A percentile compares a stretch with the other conserved stretches of the same genome.
phyloP scores from a whole-genome alignment of 495 filamentous ascomycete genomes.

The Hapsidospora chrysogenum region DNA sequence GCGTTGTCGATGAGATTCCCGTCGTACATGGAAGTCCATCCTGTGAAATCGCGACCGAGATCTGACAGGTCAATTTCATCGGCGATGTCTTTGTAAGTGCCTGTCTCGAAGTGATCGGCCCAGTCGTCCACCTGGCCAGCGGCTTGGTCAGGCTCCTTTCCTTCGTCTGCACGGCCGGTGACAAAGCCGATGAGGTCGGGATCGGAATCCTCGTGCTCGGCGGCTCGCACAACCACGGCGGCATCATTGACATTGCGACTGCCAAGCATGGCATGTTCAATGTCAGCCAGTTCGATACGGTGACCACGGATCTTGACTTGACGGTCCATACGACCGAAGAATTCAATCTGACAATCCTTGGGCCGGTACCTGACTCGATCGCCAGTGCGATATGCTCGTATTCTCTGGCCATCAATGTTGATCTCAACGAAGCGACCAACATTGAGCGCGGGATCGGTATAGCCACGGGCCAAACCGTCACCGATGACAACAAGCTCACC shows the following conservation, averaged over 20 bases:
- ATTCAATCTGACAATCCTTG: conserved; percentile 21
- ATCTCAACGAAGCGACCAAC: conserved; percentile 4
- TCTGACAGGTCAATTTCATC: not conserved
- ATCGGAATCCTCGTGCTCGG: conserved; percentile 4
- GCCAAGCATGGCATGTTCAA: conserved; percentile 12
- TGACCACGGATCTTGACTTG: conserved; percentile 33
- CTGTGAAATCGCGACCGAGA: conserved; percentile 4
- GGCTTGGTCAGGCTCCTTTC: conserved; percentile 1
- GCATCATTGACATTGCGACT: conserved; percentile 3
- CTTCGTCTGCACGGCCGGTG: not conserved
- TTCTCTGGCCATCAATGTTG: conserved; percentile 1
- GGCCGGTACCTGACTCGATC: conserved; percentile 16
- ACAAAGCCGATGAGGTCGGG: conserved; percentile 4
- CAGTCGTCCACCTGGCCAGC: conserved; percentile 2
- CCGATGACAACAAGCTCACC: conserved; percentile 7
- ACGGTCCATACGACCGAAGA: conserved; percentile 23
- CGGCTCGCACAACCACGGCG: conserved; percentile 3
- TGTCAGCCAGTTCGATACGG: conserved; percentile 18
- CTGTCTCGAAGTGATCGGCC: not conserved
- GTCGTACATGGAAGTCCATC: conserved; percentile 7
- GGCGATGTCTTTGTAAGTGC: conserved; percentile 1
- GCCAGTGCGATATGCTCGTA: conserved; percentile 17
- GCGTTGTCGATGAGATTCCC: conserved; percentile 4
- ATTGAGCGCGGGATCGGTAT: conserved; percentile 3
- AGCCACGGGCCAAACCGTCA: conserved; percentile 5